These are phyloP conservation scores for Sporothrix brunneoviolacea DNA, from an alignment of 2,329 filamentous ascomycete species.

Conservation along the genomic window DNA sequence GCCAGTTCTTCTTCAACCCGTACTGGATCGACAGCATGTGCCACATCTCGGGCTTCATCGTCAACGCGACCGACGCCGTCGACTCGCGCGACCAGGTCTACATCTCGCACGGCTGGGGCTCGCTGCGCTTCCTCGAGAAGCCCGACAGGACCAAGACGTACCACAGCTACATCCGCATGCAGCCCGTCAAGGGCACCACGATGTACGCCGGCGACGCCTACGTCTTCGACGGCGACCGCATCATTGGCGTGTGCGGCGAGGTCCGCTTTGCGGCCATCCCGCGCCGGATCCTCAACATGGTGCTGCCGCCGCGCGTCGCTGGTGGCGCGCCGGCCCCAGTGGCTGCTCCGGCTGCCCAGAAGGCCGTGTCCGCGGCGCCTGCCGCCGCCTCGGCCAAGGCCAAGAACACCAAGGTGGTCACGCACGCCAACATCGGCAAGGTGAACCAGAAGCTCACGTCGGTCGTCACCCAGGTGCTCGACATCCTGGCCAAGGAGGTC, in stretches of 20 bases:
- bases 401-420: slow-evolving; percentile 40
- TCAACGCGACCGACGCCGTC: slow-evolving; percentile 51
- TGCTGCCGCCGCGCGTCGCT: slow-evolving; percentile 54
- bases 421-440: slow-evolving; percentile 38
- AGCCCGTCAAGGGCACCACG: slow-evolving; percentile 43
- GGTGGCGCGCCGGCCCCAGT: slow-evolving; percentile 29
- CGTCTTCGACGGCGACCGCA: slow-evolving; percentile 45
- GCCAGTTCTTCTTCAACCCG: slow-evolving; percentile 49
- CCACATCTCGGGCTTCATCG: slow-evolving; percentile 55
- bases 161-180: slow-evolving; percentile 52
- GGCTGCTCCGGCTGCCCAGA: slow-evolving; percentile 17
- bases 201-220: slow-evolving; percentile 49
- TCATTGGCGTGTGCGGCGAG: slow-evolving; percentile 44
- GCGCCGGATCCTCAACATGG: slow-evolving; percentile 58
- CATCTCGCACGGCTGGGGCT: slow-evolving; percentile 55
- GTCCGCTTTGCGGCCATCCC: slow-evolving; percentile 63
- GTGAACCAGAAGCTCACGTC: slow-evolving; percentile 47
- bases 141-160: slow-evolving; percentile 41
- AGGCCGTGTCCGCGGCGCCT: slow-evolving; percentile 29
- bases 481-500: slow-evolving; percentile 50
- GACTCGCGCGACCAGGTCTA: slow-evolving; percentile 49
- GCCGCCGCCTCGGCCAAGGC: slow-evolving; percentile 23
- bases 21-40: slow-evolving; percentile 54
- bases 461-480: slow-evolving; percentile 39
- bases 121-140: slow-evolving; percentile 43